A percentile compares a stretch with the other conserved stretches of the same genome.
phyloP scores from a whole-genome alignment of 2,329 filamentous ascomycete species.

The Colletotrichum costaricense region DNA sequence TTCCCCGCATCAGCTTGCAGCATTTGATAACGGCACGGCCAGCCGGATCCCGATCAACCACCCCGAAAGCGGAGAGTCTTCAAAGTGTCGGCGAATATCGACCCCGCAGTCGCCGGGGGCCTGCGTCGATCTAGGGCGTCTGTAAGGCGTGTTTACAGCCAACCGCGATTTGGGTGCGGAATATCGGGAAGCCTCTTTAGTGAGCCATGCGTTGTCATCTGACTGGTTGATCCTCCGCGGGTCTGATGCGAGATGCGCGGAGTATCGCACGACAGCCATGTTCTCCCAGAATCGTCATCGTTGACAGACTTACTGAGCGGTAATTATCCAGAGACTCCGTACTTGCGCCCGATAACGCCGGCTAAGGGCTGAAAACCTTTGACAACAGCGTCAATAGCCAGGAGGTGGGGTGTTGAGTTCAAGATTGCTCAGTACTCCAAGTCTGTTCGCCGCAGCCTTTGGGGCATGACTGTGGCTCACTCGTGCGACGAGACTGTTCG shows the following conservation, averaged over 20 bases:
- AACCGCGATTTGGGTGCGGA: not conserved
- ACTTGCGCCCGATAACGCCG: too few relatives aligned
- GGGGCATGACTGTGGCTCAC: too few relatives aligned
- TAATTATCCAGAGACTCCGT: too few relatives aligned
- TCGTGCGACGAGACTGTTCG: too few relatives aligned
- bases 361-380: too few relatives aligned
- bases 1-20: constrained; percentile 1
- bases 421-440: too few relatives aligned
- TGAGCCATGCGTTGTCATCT: not conserved
- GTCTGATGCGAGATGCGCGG: not conserved
- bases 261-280: not conserved
- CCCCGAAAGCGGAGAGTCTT: not conserved
- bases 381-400: too few relatives aligned
- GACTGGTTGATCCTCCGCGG: not conserved
- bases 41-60: not conserved
- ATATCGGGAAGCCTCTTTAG: not conserved
- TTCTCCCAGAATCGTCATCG: too few relatives aligned
- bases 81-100: constrained; percentile 1
- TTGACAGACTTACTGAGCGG: too few relatives aligned
- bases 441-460: too few relatives aligned
- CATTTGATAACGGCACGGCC: not conserved
- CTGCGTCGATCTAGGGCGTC: not conserved
- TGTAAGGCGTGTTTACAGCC: not conserved
- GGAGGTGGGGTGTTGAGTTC: too few relatives aligned
- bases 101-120: not conserved